Base-by-base conservation (phyloP, 495 filamentous ascomycete genomes). In the Aspergillus ellipticus region DNA sequence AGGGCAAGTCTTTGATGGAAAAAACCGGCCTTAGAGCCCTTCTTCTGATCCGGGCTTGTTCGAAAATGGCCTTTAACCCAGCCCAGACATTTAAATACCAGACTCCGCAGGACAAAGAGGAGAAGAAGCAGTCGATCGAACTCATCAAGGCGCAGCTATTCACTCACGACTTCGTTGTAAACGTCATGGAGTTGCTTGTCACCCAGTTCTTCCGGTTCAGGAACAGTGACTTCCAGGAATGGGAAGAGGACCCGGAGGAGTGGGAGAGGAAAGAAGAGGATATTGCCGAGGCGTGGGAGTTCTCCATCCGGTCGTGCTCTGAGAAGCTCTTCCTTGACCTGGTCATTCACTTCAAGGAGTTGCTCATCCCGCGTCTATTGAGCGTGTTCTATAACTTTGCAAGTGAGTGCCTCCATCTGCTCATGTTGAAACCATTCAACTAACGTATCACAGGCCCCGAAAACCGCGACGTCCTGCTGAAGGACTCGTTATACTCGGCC, bases 271-370 rank as follows among this genome's bases (percentile, higher is more conserved):
- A 81, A 63, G 90, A 96, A 73, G 88, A 94, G 53, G 87, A 83
- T 41, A 81, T 85, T 49, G 83, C 89, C 17, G 86, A 90, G 55
- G 86, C 86, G 6, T 95, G 85, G 81, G 89, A 96, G 61, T 95
- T 91, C 73, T 84, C 91, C 22, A 84, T 97, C 41, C 84, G 91
- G 7, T 88, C 90, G 0, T 98, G 94, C 64, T 86, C 92, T 0
- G 92, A 97, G 70, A 95, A 92, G 68, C 78, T 98, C 15, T 96
- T 97, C 67, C 78, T 97, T 61, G 94, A 97, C 60, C 79, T 98
- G 1, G 81, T 96, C 21, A 88, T 88, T 35, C 85, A 96, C 67
- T 92, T 89, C 77, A 95, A 90, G 66, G 77, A 85, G 19, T 70
- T 94, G 17, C 78, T 96, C 3, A 79, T 89, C 22, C 78, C 83